Percentiles rank a stretch among this genome's conserved stretches.
Evolutionary conservation across 169 alveolate genomes (phyloP).

Genomic region (Besnoitia besnoiti): DNA sequence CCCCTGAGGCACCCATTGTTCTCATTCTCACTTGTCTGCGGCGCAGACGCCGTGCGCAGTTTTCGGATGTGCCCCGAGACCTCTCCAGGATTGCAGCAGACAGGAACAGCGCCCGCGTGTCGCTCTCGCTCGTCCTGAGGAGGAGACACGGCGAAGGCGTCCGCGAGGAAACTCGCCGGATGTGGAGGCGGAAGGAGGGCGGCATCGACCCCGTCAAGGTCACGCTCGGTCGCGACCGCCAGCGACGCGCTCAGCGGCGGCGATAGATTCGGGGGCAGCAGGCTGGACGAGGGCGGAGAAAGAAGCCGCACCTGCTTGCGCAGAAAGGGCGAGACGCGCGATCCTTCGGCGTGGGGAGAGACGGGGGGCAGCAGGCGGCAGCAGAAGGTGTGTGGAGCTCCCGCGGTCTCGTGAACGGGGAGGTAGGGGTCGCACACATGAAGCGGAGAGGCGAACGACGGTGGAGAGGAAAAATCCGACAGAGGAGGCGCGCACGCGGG

Average conservation of each 20-base stretch:
- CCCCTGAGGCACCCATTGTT: too few species aligned
- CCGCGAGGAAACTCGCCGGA: background rate
- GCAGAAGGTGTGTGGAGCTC: too few species aligned
- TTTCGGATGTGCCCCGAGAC: too few species aligned
- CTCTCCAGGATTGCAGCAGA: too few species aligned
- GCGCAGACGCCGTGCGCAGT: too few species aligned
- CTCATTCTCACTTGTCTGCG: too few species aligned
- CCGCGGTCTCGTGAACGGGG: background rate
- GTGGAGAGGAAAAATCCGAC: background rate
- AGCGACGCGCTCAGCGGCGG: too few species aligned
- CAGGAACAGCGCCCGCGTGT: background rate
- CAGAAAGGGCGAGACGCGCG: background rate
- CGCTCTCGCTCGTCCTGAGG: background rate
- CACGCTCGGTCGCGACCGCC: too few species aligned
- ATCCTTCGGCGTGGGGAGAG: background rate
- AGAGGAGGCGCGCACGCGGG: background rate
- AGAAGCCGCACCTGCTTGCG: background rate
- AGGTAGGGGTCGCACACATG: background rate
- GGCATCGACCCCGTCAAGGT: background rate
- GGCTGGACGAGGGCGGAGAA: background rate
- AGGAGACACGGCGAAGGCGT: background rate
- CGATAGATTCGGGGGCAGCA: background rate
- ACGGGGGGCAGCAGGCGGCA: too few species aligned
- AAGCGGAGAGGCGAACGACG: background rate
- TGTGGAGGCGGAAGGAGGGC: background rate